Conservation (phyloP, 108 stramenopile species). For the Phaeodactylum tricornutum region DNA sequence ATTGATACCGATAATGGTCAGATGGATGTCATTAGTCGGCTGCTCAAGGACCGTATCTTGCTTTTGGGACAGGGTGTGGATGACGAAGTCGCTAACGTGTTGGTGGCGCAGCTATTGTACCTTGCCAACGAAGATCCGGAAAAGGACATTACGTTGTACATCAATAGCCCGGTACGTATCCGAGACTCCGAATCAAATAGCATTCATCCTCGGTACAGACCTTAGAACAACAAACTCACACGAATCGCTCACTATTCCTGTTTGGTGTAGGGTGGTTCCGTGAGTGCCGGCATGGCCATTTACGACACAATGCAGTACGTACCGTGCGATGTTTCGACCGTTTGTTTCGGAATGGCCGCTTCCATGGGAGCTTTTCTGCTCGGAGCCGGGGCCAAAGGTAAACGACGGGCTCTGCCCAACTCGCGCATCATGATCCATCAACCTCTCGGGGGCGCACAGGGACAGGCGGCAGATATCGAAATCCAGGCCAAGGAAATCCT, state of each 20-base stretch:
- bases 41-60: slow-evolving; percentile 87
- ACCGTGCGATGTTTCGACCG: slow-evolving; percentile 76
- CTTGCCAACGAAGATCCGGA: slow-evolving; percentile 78
- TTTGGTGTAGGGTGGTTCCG: slow-evolving; percentile 40
- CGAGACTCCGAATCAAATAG: neutral
- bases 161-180: slow-evolving; percentile 59
- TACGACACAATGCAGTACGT: slow-evolving; percentile 83
- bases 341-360: slow-evolving; percentile 85
- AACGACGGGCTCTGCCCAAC: slow-evolving; percentile 85
- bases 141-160: slow-evolving; percentile 84
- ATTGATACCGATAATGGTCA: slow-evolving; percentile 61
- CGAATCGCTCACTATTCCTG: neutral
- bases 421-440: slow-evolving; percentile 98
- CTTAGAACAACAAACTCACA: too few species aligned
- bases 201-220: neutral
- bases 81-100: slow-evolving; percentile 79
- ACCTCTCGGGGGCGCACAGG: slow-evolving; percentile 93
- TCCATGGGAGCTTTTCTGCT: slow-evolving; percentile 81
- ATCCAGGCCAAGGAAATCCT: slow-evolving; percentile 98
- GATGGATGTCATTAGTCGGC: slow-evolving; percentile 62
- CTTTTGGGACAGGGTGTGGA: slow-evolving; percentile 79
- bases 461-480: slow-evolving; percentile 97
- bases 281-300: slow-evolving; percentile 65
- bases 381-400: slow-evolving; percentile 79
- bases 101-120: slow-evolving; percentile 82